Percentiles rank a stretch among this genome's conserved stretches.
phyloP scores from a whole-genome alignment of 805 yeast species.

The Sugiyamaella americana region DNA sequence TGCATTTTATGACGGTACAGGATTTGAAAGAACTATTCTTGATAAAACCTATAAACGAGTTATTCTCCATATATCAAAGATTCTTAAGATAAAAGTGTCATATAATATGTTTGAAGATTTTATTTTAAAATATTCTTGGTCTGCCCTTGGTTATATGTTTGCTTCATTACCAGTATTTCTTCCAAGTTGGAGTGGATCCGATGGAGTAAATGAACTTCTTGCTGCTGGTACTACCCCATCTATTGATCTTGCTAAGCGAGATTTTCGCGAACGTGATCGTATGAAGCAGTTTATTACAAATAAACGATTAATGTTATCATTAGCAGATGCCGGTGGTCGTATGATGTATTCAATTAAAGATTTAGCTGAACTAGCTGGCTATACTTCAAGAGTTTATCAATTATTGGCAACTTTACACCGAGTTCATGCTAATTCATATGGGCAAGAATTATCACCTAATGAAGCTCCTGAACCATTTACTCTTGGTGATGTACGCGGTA shows the following conservation, averaged over 20 bases:
- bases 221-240: conserved; percentile 16
- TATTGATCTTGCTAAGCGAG: conserved; percentile 16
- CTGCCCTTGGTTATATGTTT: conserved; percentile 88
- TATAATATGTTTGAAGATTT: conserved; percentile 80
- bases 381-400: conserved; percentile 78
- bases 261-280: conserved; percentile 34
- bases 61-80: conserved; percentile 46
- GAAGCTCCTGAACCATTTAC: conserved; percentile 22
- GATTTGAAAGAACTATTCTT: conserved; percentile 66
- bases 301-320: conserved; percentile 80
- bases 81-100: conserved; percentile 53
- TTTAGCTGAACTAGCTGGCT: conserved; percentile 83
- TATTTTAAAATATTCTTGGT: conserved; percentile 86
- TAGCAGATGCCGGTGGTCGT: conserved; percentile 93
- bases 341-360: conserved; percentile 93
- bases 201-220: conserved; percentile 23
- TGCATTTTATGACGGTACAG: conserved; percentile 86
- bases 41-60: conserved; percentile 52
- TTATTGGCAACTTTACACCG: conserved; percentile 72
- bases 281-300: conserved; percentile 88
- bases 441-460: conserved; percentile 8
- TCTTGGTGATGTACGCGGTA: conserved; percentile 60
- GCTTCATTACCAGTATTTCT: conserved; percentile 84
- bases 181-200: conserved; percentile 37
- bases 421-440: conserved; percentile 54